Evolutionary conservation across 2,329 filamentous ascomycete genomes (phyloP).

Genomic region (Aspergillus neoniger): DNA sequence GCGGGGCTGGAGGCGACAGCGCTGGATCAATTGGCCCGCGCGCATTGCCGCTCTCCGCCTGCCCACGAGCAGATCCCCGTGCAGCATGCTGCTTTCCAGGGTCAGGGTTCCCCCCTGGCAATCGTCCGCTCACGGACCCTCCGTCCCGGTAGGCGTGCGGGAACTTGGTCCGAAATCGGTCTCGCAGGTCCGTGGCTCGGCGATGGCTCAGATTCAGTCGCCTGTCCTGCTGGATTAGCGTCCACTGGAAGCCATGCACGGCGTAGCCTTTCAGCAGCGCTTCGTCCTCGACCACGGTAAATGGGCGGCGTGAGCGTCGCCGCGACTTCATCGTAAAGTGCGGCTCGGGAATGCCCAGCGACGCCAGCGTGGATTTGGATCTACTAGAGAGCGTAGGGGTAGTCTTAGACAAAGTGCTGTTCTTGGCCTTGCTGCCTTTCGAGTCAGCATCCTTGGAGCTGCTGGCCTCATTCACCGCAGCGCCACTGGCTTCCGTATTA

Average conservation of each 20-base stretch:
- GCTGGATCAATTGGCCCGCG: constrained; percentile 33
- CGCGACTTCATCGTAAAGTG: constrained; percentile 50
- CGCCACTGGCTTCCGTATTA: constrained; percentile 17
- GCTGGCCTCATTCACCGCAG: constrained; percentile 22
- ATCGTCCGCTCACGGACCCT: constrained; percentile 41
- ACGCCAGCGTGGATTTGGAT: constrained; percentile 36
- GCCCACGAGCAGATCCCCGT: background rate
- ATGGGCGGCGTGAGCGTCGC: constrained; percentile 57
- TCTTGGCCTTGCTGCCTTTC: constrained; percentile 15
- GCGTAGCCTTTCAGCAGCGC: constrained; percentile 61
- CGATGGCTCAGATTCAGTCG: constrained; percentile 54
- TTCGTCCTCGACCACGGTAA: constrained; percentile 59
- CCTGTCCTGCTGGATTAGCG: constrained; percentile 58
- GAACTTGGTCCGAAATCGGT: constrained; percentile 62
- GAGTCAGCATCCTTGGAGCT: constrained; percentile 20
- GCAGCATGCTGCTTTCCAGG: constrained; percentile 18
- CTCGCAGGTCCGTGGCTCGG: constrained; percentile 60
- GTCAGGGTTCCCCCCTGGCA: background rate
- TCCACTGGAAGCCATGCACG: constrained; percentile 63
- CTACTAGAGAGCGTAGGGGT: constrained; percentile 34
- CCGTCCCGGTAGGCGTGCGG: constrained; percentile 57
- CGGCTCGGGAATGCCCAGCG: constrained; percentile 53
- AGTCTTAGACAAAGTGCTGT: constrained; percentile 24
- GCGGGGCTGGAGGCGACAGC: constrained; percentile 34
- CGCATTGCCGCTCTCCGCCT: background rate